Evolutionary conservation across 2,329 filamentous ascomycete genomes (phyloP).

Genomic region (Trichoderma sp.): DNA sequence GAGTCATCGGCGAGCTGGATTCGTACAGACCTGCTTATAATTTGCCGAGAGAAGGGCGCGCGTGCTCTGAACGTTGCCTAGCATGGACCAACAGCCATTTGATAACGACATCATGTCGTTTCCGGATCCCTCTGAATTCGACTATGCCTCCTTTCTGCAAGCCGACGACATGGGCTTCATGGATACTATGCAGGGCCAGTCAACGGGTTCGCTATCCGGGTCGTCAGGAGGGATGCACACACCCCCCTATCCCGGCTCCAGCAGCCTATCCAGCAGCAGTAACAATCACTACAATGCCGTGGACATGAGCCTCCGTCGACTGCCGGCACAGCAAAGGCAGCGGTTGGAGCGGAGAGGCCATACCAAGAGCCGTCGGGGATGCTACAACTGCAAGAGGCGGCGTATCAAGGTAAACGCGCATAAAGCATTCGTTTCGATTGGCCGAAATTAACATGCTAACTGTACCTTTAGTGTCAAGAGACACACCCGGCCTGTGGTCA

Average conservation of each 20-base stretch:
- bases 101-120: slow-evolving; percentile 31
- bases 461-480: slow-evolving; percentile 58
- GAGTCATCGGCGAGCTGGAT: slow-evolving; percentile 11
- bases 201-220: slow-evolving; percentile 25
- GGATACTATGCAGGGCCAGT: slow-evolving; percentile 16
- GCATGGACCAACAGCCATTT: slow-evolving; percentile 33
- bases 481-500: slow-evolving; percentile 61
- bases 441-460: background rate
- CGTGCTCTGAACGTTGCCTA: background rate
- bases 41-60: background rate
- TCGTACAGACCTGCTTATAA: background rate
- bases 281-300: background rate
- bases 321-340: slow-evolving; percentile 32
- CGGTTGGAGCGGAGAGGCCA: slow-evolving; percentile 58
- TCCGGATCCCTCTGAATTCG: slow-evolving; percentile 35
- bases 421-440: background rate
- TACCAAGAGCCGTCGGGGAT: slow-evolving; percentile 63
- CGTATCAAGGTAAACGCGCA: slow-evolving; percentile 55
- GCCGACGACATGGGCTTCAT: slow-evolving; percentile 27
- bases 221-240: slow-evolving; percentile 31
- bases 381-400: slow-evolving; percentile 65
- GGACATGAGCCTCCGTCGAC: slow-evolving; percentile 21
- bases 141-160: slow-evolving; percentile 40
- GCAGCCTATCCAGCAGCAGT: slow-evolving; percentile 25
- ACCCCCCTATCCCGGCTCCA: slow-evolving; percentile 30